Percentiles rank a stretch among this genome's conserved stretches.
phyloP scores from a whole-genome alignment of 768 basidiomycete species.

The Tricholoma furcatifolium region DNA sequence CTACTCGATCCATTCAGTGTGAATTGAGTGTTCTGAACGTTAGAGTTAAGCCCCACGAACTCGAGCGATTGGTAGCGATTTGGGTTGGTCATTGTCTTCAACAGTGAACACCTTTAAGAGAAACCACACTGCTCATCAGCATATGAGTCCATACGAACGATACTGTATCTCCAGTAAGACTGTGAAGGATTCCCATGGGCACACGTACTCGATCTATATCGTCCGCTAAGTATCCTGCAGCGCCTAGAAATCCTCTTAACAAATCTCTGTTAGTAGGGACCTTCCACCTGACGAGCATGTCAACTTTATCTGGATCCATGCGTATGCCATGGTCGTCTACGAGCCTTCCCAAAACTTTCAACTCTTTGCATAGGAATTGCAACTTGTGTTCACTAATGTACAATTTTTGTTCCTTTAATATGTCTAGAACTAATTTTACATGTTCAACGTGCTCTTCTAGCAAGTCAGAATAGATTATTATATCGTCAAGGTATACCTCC shows the following conservation, averaged over 20 bases:
- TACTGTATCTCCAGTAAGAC: not conserved
- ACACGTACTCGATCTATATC: not conserved
- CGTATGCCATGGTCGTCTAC: not conserved
- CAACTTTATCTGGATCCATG: not conserved
- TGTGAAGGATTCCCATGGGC: slow-evolving; percentile 1
- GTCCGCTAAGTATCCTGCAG: not conserved
- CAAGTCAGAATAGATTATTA: not conserved
- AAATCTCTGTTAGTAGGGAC: not conserved
- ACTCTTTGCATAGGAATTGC: too few relatives aligned
- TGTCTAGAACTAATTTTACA: not conserved
- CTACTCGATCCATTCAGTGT: too few relatives aligned
- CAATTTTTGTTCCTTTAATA: not conserved
- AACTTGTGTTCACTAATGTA: not conserved
- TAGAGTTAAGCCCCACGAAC: too few relatives aligned
- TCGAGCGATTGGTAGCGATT: too few relatives aligned
- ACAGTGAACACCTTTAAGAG: too few relatives aligned
- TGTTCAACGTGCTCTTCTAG: not conserved
- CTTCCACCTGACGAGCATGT: not conserved
- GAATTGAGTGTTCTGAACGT: too few relatives aligned
- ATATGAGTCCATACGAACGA: slow-evolving; percentile 1
- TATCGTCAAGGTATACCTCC: too few relatives aligned
- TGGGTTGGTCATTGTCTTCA: too few relatives aligned
- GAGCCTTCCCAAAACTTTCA: not conserved
- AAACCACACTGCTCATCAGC: too few relatives aligned
- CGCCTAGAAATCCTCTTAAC: not conserved